These are phyloP conservation scores for Cornus florida DNA, from an alignment of 148 eudicot species.

Conservation along the genomic window DNA sequence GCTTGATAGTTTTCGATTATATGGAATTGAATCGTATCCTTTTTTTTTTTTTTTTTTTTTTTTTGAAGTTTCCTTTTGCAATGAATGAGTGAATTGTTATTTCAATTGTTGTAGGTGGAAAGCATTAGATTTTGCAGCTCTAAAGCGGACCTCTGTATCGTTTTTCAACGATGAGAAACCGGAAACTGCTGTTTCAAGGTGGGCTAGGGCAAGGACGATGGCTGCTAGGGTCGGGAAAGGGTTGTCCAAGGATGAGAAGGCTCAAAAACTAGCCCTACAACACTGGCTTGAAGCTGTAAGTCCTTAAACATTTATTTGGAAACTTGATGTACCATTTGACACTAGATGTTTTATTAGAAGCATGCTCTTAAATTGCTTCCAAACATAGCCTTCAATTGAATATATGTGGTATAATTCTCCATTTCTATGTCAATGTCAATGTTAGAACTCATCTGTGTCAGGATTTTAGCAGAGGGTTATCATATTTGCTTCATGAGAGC, in stretches of 20 bases:
- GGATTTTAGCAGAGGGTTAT: too few species aligned
- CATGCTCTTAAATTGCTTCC: background rate
- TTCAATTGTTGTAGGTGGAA: conserved; percentile 63
- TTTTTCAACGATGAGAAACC: conserved; percentile 71
- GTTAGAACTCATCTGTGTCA: too few species aligned
- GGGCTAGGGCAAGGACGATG: conserved; percentile 85
- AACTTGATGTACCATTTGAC: background rate
- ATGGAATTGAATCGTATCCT: background rate
- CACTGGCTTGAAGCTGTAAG: conserved; percentile 96
- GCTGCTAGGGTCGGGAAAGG: conserved; percentile 81
- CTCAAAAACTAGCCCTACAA: conserved; percentile 50
- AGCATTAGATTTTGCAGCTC: conserved; percentile 81
- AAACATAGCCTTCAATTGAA: background rate
- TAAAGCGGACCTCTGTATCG: conserved; percentile 70
- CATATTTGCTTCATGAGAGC: too few species aligned
- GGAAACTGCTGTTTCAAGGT: conserved; percentile 74
- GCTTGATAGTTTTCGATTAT: background rate
- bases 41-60: background rate
- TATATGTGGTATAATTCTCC: background rate
- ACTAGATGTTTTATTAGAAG: background rate
- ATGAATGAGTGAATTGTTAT: conserved; percentile 6
- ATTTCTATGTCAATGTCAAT: too few species aligned
- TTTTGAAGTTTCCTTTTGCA: background rate
- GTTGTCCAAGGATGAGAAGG: conserved; percentile 55
- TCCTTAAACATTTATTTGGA: background rate